Percentiles rank a stretch among this genome's conserved stretches.
phyloP scores from a whole-genome alignment of 2,329 filamentous ascomycete species.

The Trichoderma endophyticum region DNA sequence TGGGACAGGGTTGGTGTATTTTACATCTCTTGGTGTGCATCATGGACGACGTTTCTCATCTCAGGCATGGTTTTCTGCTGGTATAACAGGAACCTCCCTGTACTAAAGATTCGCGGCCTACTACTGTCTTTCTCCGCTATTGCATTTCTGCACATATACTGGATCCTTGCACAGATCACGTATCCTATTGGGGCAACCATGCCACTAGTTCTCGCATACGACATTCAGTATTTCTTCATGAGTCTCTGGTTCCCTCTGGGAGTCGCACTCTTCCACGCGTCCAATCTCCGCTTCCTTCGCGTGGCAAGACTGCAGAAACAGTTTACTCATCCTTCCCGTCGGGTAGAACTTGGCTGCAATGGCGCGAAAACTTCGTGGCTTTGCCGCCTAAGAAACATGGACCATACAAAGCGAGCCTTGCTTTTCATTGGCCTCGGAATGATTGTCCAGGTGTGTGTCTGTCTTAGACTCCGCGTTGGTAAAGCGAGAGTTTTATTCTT shows the following conservation, averaged over 20 bases:
- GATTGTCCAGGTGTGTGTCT: slow-evolving; percentile 47
- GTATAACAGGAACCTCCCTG: slow-evolving; percentile 32
- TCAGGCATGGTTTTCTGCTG: slow-evolving; percentile 36
- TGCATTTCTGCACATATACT: slow-evolving; percentile 37
- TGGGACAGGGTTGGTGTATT: slow-evolving; percentile 32
- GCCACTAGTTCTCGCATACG: slow-evolving; percentile 41
- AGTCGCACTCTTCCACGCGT: slow-evolving; percentile 57
- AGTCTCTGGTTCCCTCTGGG: slow-evolving; percentile 56
- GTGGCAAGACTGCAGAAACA: slow-evolving; percentile 48
- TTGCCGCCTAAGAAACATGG: slow-evolving; percentile 35
- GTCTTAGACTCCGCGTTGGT: not conserved
- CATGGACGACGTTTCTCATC: slow-evolving; percentile 31
- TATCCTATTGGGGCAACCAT: slow-evolving; percentile 42
- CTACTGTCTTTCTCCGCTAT: slow-evolving; percentile 36
- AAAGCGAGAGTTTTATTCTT: not conserved
- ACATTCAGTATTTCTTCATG: slow-evolving; percentile 58
- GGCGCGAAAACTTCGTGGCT: slow-evolving; percentile 32
- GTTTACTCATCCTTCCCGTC: slow-evolving; percentile 28
- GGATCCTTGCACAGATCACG: slow-evolving; percentile 41
- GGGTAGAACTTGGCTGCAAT: slow-evolving; percentile 25
- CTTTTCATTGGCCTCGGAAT: slow-evolving; percentile 46
- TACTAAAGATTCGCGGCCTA: slow-evolving; percentile 40
- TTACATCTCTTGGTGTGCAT: slow-evolving; percentile 28
- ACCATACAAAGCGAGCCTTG: slow-evolving; percentile 41
- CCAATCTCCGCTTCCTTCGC: slow-evolving; percentile 51